phyloP scores from a whole-genome alignment of 169 alveolate genomes.

The Plasmodium billcollinsi region DNA sequence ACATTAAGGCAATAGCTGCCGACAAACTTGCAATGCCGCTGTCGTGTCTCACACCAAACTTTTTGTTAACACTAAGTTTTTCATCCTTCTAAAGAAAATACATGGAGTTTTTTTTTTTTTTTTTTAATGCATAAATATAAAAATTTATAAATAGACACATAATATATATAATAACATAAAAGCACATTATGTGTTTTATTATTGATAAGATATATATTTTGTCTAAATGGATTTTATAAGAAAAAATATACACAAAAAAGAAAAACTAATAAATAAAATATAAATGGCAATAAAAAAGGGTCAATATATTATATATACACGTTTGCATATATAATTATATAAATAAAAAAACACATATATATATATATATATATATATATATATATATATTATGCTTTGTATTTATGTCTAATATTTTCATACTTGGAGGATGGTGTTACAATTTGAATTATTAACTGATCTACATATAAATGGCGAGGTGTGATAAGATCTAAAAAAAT shows the following conservation, averaged over 20 bases:
- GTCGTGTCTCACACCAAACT: constrained; percentile 86
- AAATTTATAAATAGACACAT: too few species aligned
- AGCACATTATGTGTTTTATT: too few species aligned
- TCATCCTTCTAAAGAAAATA: constrained; percentile 37
- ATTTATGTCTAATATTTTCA: background rate
- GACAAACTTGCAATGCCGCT: constrained; percentile 88
- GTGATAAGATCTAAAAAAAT: constrained; percentile 37
- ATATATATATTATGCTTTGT: background rate
- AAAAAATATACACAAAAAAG: too few species aligned
- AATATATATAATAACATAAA: too few species aligned
- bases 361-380: constrained; percentile 12
- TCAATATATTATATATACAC: background rate
- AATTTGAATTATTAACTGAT: constrained; percentile 33
- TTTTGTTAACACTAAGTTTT: constrained; percentile 14
- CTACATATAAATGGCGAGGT: constrained; percentile 75
- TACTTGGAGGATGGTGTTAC: constrained; percentile 48
- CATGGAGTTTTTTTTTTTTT: too few species aligned
- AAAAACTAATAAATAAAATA: too few species aligned
- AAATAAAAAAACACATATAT: background rate
- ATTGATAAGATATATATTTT: too few species aligned
- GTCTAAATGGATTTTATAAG: too few species aligned
- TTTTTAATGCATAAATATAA: too few species aligned
- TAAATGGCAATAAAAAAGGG: too few species aligned
- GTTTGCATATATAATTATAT: background rate
- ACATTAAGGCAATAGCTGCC: constrained; percentile 89